Evolutionary conservation across 345 rosid species (phyloP).

Genomic region (Syzygium oleosum): DNA sequence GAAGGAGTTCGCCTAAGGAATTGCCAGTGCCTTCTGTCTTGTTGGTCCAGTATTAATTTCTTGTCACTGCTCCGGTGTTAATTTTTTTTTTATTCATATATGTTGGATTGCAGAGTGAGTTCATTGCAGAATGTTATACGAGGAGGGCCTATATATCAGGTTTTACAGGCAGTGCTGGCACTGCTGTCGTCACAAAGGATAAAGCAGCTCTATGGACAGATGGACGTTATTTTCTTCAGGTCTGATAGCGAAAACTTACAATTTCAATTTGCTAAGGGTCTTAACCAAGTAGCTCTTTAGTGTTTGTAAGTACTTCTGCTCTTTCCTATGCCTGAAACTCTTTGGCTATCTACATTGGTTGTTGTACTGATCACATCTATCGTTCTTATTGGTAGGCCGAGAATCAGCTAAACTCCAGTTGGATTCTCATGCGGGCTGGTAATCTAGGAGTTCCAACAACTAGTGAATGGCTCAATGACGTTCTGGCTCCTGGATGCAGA

Average conservation of each 20-base stretch:
- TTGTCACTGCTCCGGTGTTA: background rate
- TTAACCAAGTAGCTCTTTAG: background rate
- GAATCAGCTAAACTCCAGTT: conserved; percentile 66
- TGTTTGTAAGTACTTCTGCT: background rate
- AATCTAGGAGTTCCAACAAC: conserved; percentile 77
- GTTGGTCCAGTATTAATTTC: background rate
- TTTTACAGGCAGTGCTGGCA: conserved; percentile 93
- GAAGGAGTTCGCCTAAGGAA: background rate
- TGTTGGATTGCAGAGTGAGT: conserved; percentile 58
- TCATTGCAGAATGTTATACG: conserved; percentile 88
- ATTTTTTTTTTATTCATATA: background rate
- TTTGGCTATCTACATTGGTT: background rate
- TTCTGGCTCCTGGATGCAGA: conserved; percentile 77
- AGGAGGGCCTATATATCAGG: conserved; percentile 82
- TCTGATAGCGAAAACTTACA: conserved; percentile 6
- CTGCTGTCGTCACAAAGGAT: conserved; percentile 79
- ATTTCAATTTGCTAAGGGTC: background rate
- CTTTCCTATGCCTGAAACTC: background rate
- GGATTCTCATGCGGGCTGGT: conserved; percentile 97
- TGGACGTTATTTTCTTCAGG: conserved; percentile 99
- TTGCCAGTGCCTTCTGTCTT: background rate
- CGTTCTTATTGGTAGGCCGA: conserved; percentile 50
- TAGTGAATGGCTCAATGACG: conserved; percentile 85
- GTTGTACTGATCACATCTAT: background rate
- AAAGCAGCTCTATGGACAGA: conserved; percentile 98